Evolutionary conservation across 306 rosid species (phyloP).

Genomic region (Sesbania bispinosa): DNA sequence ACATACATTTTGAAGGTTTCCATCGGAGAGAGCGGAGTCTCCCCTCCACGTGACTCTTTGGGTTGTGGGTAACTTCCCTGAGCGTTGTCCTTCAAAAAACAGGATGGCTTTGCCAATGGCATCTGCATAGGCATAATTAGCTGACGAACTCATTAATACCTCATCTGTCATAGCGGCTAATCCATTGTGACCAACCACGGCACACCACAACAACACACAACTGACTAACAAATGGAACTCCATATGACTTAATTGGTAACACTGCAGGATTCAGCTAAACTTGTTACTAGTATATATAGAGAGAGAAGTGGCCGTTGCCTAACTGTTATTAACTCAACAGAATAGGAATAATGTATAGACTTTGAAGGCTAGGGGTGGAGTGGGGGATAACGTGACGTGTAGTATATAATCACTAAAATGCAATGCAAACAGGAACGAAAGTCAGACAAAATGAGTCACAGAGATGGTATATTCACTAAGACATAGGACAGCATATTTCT

Average conservation of each 20-base stretch:
- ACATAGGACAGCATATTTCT: neutral
- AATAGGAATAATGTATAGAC: neutral
- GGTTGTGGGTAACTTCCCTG: constrained; percentile 55
- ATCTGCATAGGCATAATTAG: constrained; percentile 41
- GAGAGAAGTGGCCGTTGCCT: neutral
- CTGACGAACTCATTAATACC: constrained; percentile 3
- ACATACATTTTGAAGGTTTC: constrained; percentile 50
- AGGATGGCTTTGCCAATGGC: constrained; percentile 68
- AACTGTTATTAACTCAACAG: neutral
- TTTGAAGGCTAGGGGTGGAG: neutral
- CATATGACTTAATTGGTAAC: constrained; percentile 3
- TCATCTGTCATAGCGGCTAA: constrained; percentile 27
- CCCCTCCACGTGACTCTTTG: constrained; percentile 77
- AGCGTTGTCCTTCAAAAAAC: constrained; percentile 89
- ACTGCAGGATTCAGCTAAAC: constrained; percentile 21
- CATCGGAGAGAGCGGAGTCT: constrained; percentile 75
- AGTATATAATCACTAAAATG: neutral
- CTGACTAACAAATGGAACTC: constrained; percentile 24
- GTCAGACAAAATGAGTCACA: constrained; percentile 16
- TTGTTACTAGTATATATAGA: constrained; percentile 19
- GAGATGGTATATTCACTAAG: neutral
- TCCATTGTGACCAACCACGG: constrained; percentile 30
- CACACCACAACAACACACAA: constrained; percentile 33
- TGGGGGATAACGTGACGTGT: constrained; percentile 32
- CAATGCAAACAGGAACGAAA: constrained; percentile 1